Conservation (phyloP, 139 green algal genomes). For the Microglena sp. region DNA sequence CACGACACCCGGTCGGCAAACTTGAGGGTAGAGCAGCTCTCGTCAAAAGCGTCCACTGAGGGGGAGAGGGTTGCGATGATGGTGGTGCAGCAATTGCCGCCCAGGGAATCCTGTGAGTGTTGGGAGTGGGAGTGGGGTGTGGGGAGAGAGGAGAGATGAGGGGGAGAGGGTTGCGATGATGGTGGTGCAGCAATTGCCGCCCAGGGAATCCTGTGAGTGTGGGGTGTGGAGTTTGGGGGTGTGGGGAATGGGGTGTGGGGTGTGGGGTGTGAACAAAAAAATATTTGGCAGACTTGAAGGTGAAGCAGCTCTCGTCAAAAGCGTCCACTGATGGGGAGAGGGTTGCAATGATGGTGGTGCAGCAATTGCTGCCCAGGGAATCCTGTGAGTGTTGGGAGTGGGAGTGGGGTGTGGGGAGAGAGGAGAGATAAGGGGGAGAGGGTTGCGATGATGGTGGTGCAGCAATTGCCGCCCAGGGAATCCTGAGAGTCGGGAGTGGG, state of each 20-base stretch:
- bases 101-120: conserved; percentile 15
- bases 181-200: conserved; percentile 20
- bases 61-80: conserved; percentile 41
- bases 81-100: conserved; percentile 26
- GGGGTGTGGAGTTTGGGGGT: background rate
- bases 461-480: conserved; percentile 21
- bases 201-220: too few species aligned
- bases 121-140: background rate
- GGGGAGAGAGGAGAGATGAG: background rate
- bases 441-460: conserved; percentile 41
- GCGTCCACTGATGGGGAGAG: background rate
- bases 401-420: background rate
- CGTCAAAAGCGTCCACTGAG: conserved; percentile 28
- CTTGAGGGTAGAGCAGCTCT: conserved; percentile 41
- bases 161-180: background rate
- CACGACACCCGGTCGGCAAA: conserved; percentile 37
- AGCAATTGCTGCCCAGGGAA: background rate
- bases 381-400: background rate
- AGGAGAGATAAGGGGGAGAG: conserved; percentile 14
- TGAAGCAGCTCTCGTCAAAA: too few species aligned
- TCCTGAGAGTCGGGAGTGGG: conserved; percentile 70
- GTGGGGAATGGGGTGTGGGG: background rate
- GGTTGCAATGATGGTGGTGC: background rate
- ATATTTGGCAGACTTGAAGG: too few species aligned
- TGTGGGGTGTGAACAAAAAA: too few species aligned